phyloP scores from a whole-genome alignment of 2,329 filamentous ascomycete species.

The Arthroderma sp. region DNA sequence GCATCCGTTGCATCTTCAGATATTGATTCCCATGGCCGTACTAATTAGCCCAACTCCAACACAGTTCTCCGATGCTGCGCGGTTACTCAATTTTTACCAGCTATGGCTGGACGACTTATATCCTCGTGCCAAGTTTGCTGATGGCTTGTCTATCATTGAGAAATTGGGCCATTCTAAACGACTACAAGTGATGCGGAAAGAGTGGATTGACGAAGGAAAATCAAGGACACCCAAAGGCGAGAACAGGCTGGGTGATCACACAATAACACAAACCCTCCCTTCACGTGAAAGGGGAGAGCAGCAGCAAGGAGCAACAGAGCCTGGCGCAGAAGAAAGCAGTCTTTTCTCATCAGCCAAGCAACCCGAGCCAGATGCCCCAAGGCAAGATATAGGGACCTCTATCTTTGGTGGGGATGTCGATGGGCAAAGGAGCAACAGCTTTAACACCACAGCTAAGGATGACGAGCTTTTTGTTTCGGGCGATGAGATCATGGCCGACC shows the following conservation, averaged over 20 bases:
- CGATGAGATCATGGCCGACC: conserved; percentile 11
- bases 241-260: background rate
- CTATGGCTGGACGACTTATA: conserved; percentile 94
- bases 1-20: background rate
- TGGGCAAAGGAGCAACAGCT: background rate
- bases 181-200: conserved; percentile 60
- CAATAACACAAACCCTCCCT: background rate
- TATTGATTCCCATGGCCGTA: too few species aligned
- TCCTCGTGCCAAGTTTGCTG: conserved; percentile 84
- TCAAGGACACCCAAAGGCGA: conserved; percentile 6
- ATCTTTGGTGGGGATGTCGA: conserved; percentile 8
- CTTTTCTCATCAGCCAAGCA: background rate
- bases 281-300: background rate
- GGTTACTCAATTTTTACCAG: conserved; percentile 81
- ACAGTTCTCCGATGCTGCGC: conserved; percentile 71
- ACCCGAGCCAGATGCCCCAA: background rate
- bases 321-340: background rate
- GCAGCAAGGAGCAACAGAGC: background rate
- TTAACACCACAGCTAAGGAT: background rate
- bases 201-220: conserved; percentile 68
- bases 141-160: conserved; percentile 81
- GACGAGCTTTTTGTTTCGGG: conserved; percentile 25
- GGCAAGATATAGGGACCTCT: background rate
- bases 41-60: background rate
- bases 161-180: conserved; percentile 78